Conservation (phyloP, 257 asterid species). For the Striga asiatica region DNA sequence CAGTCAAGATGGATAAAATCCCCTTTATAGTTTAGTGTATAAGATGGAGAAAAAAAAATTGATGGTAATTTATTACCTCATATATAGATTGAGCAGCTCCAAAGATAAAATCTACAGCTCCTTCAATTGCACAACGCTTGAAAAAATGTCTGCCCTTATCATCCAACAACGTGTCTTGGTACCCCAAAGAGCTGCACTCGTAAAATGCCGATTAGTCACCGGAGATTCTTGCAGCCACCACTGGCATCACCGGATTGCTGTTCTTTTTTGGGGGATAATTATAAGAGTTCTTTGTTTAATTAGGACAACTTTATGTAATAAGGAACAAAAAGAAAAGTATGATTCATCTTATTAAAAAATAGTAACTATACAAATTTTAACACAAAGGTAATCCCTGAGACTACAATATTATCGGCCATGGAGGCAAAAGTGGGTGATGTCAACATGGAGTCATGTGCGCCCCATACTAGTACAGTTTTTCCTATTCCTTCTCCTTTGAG, state of each 20-base stretch:
- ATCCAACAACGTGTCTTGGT: conserved; percentile 49
- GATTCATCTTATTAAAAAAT: background rate
- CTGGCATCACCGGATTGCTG: conserved; percentile 10
- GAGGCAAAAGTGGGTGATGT: conserved; percentile 30
- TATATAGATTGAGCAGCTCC: conserved; percentile 44
- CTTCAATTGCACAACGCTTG: conserved; percentile 33
- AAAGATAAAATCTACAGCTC: conserved; percentile 47
- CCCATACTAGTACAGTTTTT: conserved; percentile 25
- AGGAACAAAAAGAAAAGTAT: too few species aligned
- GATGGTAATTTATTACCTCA: conserved; percentile 28
- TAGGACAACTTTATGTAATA: too few species aligned
- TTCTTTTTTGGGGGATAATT: conserved; percentile 27
- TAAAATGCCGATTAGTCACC: conserved; percentile 41
- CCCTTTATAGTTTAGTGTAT: too few species aligned
- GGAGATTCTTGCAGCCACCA: conserved; percentile 33
- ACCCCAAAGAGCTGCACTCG: conserved; percentile 29
- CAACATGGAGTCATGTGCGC: conserved; percentile 12
- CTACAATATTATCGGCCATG: conserved; percentile 33
- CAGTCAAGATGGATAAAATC: too few species aligned
- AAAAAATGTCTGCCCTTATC: conserved; percentile 38
- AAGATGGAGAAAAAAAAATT: background rate
- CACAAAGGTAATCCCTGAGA: conserved; percentile 24
- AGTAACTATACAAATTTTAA: conserved; percentile 13
- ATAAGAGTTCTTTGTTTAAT: conserved; percentile 28
- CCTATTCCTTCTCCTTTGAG: conserved; percentile 35